Evolutionary conservation across 768 basidiomycete genomes (phyloP).

Genomic region (Cyathus striatus): DNA sequence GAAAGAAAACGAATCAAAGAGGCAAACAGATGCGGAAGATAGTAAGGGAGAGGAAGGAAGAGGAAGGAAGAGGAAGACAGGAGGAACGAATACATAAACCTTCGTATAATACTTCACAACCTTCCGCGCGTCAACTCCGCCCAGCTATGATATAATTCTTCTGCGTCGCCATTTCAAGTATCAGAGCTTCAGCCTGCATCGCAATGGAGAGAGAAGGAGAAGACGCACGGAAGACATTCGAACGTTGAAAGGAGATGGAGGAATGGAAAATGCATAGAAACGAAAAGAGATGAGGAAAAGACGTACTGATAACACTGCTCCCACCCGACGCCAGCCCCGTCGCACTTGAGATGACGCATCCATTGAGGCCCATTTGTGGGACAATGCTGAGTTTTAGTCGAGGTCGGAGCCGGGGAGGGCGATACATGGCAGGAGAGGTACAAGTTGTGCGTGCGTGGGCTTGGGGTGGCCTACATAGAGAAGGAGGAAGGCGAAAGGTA

Average conservation of each 20-base stretch:
- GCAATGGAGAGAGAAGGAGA: background rate
- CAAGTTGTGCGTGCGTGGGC: too few species aligned
- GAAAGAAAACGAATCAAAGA: too few species aligned
- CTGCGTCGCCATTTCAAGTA: slow-evolving; percentile 26
- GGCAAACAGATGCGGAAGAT: too few species aligned
- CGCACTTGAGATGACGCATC: slow-evolving; percentile 14
- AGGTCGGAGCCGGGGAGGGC: slow-evolving; percentile 10
- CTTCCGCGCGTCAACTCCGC: slow-evolving; percentile 34
- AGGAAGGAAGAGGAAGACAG: background rate
- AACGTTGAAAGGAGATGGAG: too few species aligned
- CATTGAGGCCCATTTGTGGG: slow-evolving; percentile 17
- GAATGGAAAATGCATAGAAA: too few species aligned
- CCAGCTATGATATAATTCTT: slow-evolving; percentile 51
- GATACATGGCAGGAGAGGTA: slow-evolving; percentile 6
- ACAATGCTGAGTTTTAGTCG: slow-evolving; percentile 22
- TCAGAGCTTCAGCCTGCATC: slow-evolving; percentile 15
- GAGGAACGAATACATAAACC: too few species aligned
- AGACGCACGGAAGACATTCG: slow-evolving; percentile 6
- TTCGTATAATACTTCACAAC: slow-evolving; percentile 22
- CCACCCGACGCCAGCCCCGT: slow-evolving; percentile 21
- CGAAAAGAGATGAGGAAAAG: too few species aligned
- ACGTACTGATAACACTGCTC: slow-evolving; percentile 22
- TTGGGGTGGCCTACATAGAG: too few species aligned
- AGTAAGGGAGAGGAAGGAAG: slow-evolving; percentile 6
- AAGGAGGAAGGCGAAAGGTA: too few species aligned